phyloP scores from a whole-genome alignment of 75 land plant species.

The Adiantum capillusveneris region DNA sequence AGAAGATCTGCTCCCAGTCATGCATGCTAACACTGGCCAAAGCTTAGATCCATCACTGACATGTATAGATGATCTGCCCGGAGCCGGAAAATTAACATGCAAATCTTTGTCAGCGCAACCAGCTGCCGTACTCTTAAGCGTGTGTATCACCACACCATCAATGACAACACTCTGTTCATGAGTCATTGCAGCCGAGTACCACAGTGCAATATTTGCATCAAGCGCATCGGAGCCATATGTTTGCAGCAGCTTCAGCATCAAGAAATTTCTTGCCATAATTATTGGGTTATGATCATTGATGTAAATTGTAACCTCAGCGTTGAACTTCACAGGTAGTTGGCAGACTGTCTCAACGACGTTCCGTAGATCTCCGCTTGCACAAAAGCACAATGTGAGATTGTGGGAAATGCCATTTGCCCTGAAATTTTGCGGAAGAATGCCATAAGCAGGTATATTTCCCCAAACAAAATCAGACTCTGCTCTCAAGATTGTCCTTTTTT shows the following conservation, averaged over 20 bases:
- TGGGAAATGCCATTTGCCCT: neutral
- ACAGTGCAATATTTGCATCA: neutral
- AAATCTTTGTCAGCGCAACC: neutral
- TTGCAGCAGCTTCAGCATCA: constrained; percentile 6
- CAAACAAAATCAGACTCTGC: neutral
- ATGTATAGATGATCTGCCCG: neutral
- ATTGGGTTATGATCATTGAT: constrained; percentile 3
- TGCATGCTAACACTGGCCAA: neutral
- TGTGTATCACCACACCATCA: neutral
- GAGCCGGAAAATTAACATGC: neutral
- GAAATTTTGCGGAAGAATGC: neutral
- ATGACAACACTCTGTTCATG: neutral
- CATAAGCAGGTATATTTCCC: constrained; percentile 7
- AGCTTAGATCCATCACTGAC: neutral
- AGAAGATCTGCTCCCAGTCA: neutral
- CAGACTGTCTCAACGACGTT: constrained; percentile 4
- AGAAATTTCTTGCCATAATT: constrained; percentile 5
- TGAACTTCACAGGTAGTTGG: neutral
- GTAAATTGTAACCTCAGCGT: neutral
- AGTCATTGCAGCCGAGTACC: constrained; percentile 7
- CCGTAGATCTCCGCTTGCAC: neutral
- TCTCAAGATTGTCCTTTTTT: neutral
- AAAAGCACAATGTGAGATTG: neutral
- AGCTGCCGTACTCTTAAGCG: neutral
- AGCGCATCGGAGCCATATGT: constrained; percentile 1